These are phyloP conservation scores for Xylariaceae sp. DNA, from an alignment of 2,329 filamentous ascomycete species.

Conservation along the genomic window DNA sequence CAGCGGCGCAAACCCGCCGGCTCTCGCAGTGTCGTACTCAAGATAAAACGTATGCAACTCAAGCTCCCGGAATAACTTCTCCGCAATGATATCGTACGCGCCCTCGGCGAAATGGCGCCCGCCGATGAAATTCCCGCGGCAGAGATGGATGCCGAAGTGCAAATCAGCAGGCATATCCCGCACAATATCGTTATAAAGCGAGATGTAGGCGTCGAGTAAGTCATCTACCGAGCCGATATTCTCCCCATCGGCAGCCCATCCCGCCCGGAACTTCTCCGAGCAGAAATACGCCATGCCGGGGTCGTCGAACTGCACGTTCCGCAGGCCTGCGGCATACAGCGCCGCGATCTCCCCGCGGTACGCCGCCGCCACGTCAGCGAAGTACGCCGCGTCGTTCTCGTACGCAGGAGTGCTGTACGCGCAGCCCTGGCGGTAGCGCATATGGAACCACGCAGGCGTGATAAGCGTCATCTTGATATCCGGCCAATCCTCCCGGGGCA, in stretches of 20 bases:
- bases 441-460: constrained; percentile 54
- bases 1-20: constrained; percentile 63
- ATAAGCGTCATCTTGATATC: constrained; percentile 54
- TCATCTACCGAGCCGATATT: constrained; percentile 66
- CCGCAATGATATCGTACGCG: constrained; percentile 62
- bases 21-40: constrained; percentile 62
- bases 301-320: constrained; percentile 66
- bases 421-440: constrained; percentile 50
- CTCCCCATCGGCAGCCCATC: constrained; percentile 63
- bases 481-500: constrained; percentile 46
- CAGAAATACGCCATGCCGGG: constrained; percentile 70
- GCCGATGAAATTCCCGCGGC: constrained; percentile 64
- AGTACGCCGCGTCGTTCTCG: constrained; percentile 56
- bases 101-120: constrained; percentile 64
- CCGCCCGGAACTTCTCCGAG: constrained; percentile 65
- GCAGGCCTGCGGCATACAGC: constrained; percentile 58
- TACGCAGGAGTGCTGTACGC: constrained; percentile 57
- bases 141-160: constrained; percentile 74
- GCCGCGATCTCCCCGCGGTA: constrained; percentile 60
- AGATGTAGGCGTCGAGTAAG: constrained; percentile 71
- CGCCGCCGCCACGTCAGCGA: constrained; percentile 60
- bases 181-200: constrained; percentile 70
- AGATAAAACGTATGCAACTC: constrained; percentile 65
- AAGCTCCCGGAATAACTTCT: constrained; percentile 60
- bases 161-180: constrained; percentile 61